These are phyloP conservation scores for Leccinum arenicola DNA, from an alignment of 768 basidiomycete genomes.

Conservation along the genomic window DNA sequence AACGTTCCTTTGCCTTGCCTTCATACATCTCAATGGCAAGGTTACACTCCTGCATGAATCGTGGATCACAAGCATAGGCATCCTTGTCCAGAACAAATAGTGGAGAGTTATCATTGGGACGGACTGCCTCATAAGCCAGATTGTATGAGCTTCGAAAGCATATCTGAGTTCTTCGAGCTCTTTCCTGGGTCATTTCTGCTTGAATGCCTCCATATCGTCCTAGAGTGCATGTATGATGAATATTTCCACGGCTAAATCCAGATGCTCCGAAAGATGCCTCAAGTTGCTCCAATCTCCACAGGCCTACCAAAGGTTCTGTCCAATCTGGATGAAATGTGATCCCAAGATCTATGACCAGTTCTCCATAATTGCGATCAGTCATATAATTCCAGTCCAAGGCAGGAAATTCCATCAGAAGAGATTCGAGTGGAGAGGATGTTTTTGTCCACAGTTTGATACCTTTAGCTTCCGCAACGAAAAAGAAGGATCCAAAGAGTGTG, in stretches of 20 bases:
- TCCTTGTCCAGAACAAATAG: neutral
- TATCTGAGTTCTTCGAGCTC: neutral
- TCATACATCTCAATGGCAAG: neutral
- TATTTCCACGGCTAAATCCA: neutral
- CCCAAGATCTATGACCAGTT: neutral
- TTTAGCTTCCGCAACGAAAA: neutral
- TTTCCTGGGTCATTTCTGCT: neutral
- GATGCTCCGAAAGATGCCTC: neutral
- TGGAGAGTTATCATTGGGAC: conserved; percentile 1
- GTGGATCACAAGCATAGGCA: neutral
- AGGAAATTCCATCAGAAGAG: neutral
- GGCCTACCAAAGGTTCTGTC: neutral
- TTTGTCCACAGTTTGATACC: conserved; percentile 4
- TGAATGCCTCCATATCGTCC: conserved; percentile 4
- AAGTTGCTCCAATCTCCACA: neutral
- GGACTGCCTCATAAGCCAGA: neutral
- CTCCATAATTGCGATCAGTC: neutral
- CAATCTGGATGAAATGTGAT: neutral
- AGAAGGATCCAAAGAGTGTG: conserved; percentile 7
- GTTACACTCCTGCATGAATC: neutral
- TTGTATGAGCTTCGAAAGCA: neutral
- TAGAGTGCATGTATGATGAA: neutral
- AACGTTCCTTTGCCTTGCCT: neutral
- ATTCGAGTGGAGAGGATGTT: neutral
- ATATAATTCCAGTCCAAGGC: neutral